Evolutionary conservation across 345 rosid species (phyloP), one percentile per base, ranked within the genome.

Genomic region (Eucalyptus marginata): DNA sequence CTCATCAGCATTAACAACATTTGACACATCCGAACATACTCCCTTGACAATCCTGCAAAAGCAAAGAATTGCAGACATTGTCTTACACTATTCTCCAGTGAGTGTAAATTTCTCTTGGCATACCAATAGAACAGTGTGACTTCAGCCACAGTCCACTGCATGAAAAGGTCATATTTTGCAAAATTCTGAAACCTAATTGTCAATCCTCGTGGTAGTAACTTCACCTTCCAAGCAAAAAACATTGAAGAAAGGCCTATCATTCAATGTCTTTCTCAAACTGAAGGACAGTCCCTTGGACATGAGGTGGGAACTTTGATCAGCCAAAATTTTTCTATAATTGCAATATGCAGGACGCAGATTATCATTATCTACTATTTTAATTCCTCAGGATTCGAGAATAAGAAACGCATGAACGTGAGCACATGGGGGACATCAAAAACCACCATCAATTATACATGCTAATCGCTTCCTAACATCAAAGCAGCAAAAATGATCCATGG

Each of bases 1-100:
- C 90, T 97, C 99, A 92, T 97, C 99, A 20, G 95, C 99, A 92
- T 92, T 76, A 87, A 92, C 93, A 87, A 97, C 97, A 71, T 93
- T 95, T 2, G 99, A 92, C 88, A 96, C 99, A 88, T 95, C 97
- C 8, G 98, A 91, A 13, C 92, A 90, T 52, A 94, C 88, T 86
- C 96, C 97, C 89, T 95, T 94, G 88, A 97, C 94, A 88, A 94
- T 93, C 93, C 99, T 98, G 93, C 29, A 49, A 49, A 91, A 66
- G 87, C 25, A 59, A 81, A 87, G 3, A 86, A 56, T 90, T 62
- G 68, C 49, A 49, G 31, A 40, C 51, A 43, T 76, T 76, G 47
- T 36, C 84, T 76, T 76, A 20, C 84, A 20, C 5, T 24, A 76
- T 40, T 40, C 44, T 76, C 15, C 47, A 4, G 14, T 22, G 29